Base-by-base conservation (phyloP, 345 rosid species). In the Hirschfeldia incana region DNA sequence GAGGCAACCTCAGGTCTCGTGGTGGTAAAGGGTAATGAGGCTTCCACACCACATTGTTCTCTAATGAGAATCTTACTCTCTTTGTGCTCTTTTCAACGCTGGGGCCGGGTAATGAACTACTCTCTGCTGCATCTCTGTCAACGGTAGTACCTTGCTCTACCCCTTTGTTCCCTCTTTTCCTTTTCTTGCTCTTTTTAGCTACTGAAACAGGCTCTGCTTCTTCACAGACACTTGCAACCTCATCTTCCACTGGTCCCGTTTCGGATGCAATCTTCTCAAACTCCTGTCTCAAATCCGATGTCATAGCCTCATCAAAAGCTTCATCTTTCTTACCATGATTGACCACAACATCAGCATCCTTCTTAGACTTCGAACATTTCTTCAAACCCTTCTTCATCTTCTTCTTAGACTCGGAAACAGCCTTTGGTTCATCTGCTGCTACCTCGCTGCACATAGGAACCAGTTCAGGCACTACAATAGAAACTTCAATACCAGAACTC, bases 1-100 rank as follows among this genome's bases (percentile, higher is more conserved):
- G 97, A 0, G 99, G 99, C 82, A 93, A 78, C 83, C 99, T 91
- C 87, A 95, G 73, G 76, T 85, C 87, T 70, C 91, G 89, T 11
- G 98, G 99, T 72, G 99, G 99, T 66, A 95, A 73, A 49, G 99
- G 99, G 78, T 84, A 91, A 65, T 93, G 96, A 8, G 99, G 97
- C 81, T 93, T 95, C 99, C 99, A 95, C 39, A 93, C 96, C 87
- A 95, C 75, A 85, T 93, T 95, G 84, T 83, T 91, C 74, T 87
- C 90, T 92, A 91, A 91, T 9, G 97, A 88, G 61, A 95, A 95
- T 76, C 90, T 85, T 15, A 95, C 99, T 88, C 90, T 91, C 91
- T 93, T 95, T 8, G 81, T 84, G 85, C 94, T 88, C 82, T 88
- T 88, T 76, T 88, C 91, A 6, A 60, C 80, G 34, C 87, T 90